Conservation (phyloP, 768 basidiomycete species). For the Scleroderma bovista region DNA sequence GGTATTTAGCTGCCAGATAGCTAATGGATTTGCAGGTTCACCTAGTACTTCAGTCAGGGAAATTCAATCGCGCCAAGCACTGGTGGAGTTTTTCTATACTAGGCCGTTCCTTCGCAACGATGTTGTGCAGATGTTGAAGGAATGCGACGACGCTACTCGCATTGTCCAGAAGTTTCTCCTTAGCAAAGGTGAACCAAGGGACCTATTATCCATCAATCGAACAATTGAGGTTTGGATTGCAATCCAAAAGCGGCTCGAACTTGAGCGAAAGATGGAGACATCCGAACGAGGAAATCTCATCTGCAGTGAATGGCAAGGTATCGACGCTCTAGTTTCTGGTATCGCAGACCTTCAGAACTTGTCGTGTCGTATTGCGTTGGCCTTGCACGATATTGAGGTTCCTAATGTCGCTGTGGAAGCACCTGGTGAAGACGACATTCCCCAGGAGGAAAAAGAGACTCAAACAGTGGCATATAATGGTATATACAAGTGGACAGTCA, state of each 20-base stretch:
- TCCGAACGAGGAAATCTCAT: slow-evolving; percentile 17
- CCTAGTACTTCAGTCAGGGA: slow-evolving; percentile 73
- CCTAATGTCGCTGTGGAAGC: slow-evolving; percentile 14
- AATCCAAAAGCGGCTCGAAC: slow-evolving; percentile 44
- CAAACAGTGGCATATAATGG: slow-evolving; percentile 20
- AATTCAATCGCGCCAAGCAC: slow-evolving; percentile 68
- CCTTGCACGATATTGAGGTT: slow-evolving; percentile 33
- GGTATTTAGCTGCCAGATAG: background rate
- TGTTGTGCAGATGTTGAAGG: slow-evolving; percentile 46
- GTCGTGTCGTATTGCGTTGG: slow-evolving; percentile 49
- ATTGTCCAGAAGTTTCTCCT: slow-evolving; percentile 74
- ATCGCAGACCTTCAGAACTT: slow-evolving; percentile 49
- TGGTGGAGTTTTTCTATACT: slow-evolving; percentile 65
- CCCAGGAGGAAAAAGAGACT: slow-evolving; percentile 8
- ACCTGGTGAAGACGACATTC: slow-evolving; percentile 17
- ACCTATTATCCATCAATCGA: slow-evolving; percentile 58
- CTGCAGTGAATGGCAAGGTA: slow-evolving; percentile 47
- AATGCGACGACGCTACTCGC: slow-evolving; percentile 66
- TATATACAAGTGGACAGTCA: slow-evolving; percentile 50
- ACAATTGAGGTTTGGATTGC: slow-evolving; percentile 57
- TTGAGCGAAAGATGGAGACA: slow-evolving; percentile 53
- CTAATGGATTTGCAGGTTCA: slow-evolving; percentile 48
- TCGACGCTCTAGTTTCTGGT: slow-evolving; percentile 49
- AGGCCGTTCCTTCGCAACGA: slow-evolving; percentile 63
- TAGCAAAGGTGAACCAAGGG: slow-evolving; percentile 58